These are phyloP conservation scores for Curvularia hawaiiensis DNA, from an alignment of 2,329 filamentous ascomycete genomes.

Conservation along the genomic window DNA sequence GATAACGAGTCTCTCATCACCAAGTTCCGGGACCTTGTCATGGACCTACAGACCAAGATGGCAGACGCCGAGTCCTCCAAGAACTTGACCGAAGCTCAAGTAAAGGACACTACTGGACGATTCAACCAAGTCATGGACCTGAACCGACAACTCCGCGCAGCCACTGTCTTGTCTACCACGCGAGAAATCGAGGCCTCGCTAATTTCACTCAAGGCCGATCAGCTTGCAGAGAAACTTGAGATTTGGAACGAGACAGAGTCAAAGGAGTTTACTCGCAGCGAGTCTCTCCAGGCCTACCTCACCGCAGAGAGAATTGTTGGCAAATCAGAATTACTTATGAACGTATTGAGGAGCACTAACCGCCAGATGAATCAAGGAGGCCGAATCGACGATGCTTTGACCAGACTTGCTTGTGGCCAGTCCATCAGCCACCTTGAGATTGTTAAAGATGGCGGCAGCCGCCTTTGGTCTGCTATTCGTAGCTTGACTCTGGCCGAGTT, in stretches of 20 bases:
- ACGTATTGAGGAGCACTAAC: constrained; percentile 23
- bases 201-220: constrained; percentile 82
- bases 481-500: constrained; percentile 81
- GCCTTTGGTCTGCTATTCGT: constrained; percentile 80
- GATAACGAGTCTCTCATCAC: constrained; percentile 91
- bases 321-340: constrained; percentile 64
- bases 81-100: constrained; percentile 89
- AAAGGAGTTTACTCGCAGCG: constrained; percentile 70
- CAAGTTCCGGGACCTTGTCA: constrained; percentile 87
- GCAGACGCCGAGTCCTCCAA: constrained; percentile 93
- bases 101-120: constrained; percentile 84
- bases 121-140: constrained; percentile 96
- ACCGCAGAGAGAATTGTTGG: constrained; percentile 87
- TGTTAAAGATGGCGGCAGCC: constrained; percentile 81
- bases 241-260: constrained; percentile 62
- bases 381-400: constrained; percentile 78
- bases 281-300: constrained; percentile 86
- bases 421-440: constrained; percentile 84
- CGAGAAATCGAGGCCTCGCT: constrained; percentile 95
- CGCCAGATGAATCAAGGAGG: constrained; percentile 70
- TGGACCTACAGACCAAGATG: constrained; percentile 81
- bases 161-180: constrained; percentile 86
- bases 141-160: constrained; percentile 90
- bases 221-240: constrained; percentile 83
- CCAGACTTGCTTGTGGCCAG: constrained; percentile 66